phyloP scores from a whole-genome alignment of 345 rosid species.

The Citrus hindsii region DNA sequence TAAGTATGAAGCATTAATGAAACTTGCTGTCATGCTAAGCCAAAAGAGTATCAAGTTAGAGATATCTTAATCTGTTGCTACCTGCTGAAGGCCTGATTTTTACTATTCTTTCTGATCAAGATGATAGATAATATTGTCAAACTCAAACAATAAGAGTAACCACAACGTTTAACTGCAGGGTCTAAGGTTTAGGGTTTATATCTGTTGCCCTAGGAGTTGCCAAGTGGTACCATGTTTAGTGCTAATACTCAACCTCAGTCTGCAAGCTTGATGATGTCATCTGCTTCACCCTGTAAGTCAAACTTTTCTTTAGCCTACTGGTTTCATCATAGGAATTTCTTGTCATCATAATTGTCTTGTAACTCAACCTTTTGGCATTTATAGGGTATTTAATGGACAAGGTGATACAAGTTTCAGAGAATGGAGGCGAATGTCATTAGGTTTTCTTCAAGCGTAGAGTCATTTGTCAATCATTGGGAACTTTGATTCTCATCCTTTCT shows the following conservation, averaged over 20 bases:
- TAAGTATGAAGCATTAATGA: slow-evolving; percentile 11
- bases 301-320: slow-evolving; percentile 34
- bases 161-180: slow-evolving; percentile 47
- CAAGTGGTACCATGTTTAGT: slow-evolving; percentile 48
- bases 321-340: slow-evolving; percentile 43
- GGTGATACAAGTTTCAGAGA: slow-evolving; percentile 18
- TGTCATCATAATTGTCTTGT: slow-evolving; percentile 25
- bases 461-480: neutral
- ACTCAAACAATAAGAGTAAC: slow-evolving; percentile 29
- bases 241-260: slow-evolving; percentile 40
- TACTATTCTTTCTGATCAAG: slow-evolving; percentile 22
- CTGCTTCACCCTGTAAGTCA: slow-evolving; percentile 50
- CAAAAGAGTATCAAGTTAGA: slow-evolving; percentile 3
- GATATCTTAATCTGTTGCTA: slow-evolving; percentile 10
- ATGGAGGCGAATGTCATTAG: slow-evolving; percentile 21
- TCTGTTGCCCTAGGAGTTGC: slow-evolving; percentile 47
- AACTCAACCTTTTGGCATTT: slow-evolving; percentile 26
- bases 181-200: slow-evolving; percentile 39
- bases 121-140: slow-evolving; percentile 23
- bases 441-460: slow-evolving; percentile 15
- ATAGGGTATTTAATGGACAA: slow-evolving; percentile 25
- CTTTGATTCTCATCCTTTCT: neutral
- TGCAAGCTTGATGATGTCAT: slow-evolving; percentile 50
- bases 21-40: slow-evolving; percentile 14
- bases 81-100: slow-evolving; percentile 4